Evolutionary conservation across 2,329 filamentous ascomycete genomes (phyloP), one percentile per base, ranked within the genome.

Genomic region (Colletotrichum cordylinicola): DNA sequence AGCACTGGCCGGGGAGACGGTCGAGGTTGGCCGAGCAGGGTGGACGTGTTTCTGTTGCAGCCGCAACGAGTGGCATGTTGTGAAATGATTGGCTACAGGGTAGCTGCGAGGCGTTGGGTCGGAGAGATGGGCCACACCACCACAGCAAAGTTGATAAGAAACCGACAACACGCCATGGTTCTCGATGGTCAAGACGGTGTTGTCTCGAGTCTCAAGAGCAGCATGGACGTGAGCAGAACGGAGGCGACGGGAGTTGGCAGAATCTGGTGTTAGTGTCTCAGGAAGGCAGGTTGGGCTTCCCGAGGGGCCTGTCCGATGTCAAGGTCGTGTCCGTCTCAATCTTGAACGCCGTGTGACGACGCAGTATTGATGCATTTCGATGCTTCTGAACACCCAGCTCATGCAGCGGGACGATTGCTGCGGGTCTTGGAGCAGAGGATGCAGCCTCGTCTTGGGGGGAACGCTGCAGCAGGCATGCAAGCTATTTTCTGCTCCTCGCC

Each of bases 1-100:
- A 76, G 68, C 39, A 33, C 15, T 16, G 39, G 27, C 31, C 43
- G 8, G 56, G 52, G 52, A n/a, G 69, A 52, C 27, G 21, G 72
- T 75, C 65, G 69, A 77, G 69, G 72, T 67, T 68, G 72, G 76
- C 68, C 71, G 78, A 75, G 72, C 65, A 78, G 78, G 76, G 77
- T 72, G 78, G 78, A 77, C 77, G 78, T 79, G 80, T 81, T 82
- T 82, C 79, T 72, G 79, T 81, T 78, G 78, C 79, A 83, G 81
- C 81, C 82, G 79, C 81, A 80, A 72, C 69, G 70, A 76, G 66
- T 70, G 76, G 70, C 74, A 71, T 70, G 69, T 69, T 71, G 68
- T 76, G 67, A 75, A 67, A 35, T 79, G 76, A 83, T 83, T 84
- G 81, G 82, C 77, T 79, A 77, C 76, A 78, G 77, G 77, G 77